These are phyloP conservation scores for Fusarium albidum DNA, from an alignment of 2,329 filamentous ascomycete genomes.

Conservation along the genomic window DNA sequence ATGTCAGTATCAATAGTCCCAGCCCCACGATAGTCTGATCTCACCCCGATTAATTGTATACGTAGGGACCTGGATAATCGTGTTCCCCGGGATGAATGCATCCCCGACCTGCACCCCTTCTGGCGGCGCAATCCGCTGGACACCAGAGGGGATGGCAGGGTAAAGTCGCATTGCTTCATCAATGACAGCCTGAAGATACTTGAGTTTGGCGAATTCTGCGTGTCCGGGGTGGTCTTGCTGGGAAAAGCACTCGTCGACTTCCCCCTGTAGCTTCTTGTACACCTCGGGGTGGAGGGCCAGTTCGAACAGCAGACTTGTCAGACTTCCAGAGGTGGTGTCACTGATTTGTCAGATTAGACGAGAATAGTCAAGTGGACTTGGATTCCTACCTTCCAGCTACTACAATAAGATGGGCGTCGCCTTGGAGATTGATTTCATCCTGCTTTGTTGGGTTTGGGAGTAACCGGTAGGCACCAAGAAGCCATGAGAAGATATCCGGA, in stretches of 20 bases:
- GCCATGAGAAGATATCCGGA: conserved; percentile 12
- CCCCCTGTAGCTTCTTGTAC: neutral
- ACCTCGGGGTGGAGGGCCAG: neutral
- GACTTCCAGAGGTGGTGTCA: conserved; percentile 24
- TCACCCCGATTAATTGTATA: conserved; percentile 24
- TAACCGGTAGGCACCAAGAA: conserved; percentile 10
- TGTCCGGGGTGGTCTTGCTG: neutral
- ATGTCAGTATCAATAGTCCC: neutral
- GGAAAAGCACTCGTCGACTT: conserved; percentile 21
- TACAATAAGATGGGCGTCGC: no score
- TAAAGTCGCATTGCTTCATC: conserved; percentile 28
- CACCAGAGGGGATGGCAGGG: conserved; percentile 15
- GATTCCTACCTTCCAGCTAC: no score
- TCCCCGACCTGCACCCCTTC: conserved; percentile 6
- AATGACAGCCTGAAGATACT: conserved; percentile 30
- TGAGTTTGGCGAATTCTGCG: neutral
- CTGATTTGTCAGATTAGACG: neutral
- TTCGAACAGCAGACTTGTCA: conserved; percentile 14
- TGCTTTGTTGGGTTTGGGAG: neutral
- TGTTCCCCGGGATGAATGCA: conserved; percentile 14
- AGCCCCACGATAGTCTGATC: neutral
- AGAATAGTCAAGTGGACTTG: no score
- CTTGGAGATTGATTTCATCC: neutral
- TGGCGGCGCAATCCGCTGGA: conserved; percentile 11
- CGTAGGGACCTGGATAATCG: neutral